Evolutionary conservation across 345 rosid species (phyloP), one percentile per base, ranked within the genome.

Genomic region (Hirschfeldia incana): DNA sequence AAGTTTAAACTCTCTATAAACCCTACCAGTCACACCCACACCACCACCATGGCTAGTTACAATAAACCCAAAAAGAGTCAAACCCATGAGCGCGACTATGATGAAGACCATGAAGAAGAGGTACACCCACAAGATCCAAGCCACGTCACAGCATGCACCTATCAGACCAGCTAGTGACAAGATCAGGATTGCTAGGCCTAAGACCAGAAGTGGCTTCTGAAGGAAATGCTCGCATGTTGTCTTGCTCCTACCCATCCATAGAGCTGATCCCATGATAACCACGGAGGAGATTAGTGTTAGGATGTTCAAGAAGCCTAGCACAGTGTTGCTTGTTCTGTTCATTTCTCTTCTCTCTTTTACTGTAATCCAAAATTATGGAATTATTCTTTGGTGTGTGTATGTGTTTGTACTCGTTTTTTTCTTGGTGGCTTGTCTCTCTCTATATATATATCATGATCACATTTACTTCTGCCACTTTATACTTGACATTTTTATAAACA

Each of bases 41-140:
- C 97, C 97, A 12, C 98, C 92, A n/a, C 97, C 97, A 27, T 66
- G 92, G 78, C 83, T 86, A 0, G 97, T 92, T 10, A 95, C 98
- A 21, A 86, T 83, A 65, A 95, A 89, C 13, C 99, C 98, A 53
- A 95, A 90, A 6, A 89, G 57, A 0, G 97, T 93, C 44, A 95
- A 65, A 10, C 75, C 90, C 87, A 90, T 84, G 5, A 95, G 80
- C 26, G 91, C 58, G 6, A 81, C 87, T 70, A 93, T 90, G n/a
- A 91, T 75, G 74, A 90, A 66, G 69, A 95, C 53, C 98, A 95
- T 91, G 73, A 91, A 90, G 65, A 90, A 88, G 62, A 95, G 76
- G 81, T 95, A 95, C 1, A 95, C 83, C 99, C 99, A 93, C 8
- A 95, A 97, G 17, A 89, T 90, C 90, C 92, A 95, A 28, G 87